Base-by-base conservation (phyloP, 345 rosid species). In the Fremontodendron californicum region DNA sequence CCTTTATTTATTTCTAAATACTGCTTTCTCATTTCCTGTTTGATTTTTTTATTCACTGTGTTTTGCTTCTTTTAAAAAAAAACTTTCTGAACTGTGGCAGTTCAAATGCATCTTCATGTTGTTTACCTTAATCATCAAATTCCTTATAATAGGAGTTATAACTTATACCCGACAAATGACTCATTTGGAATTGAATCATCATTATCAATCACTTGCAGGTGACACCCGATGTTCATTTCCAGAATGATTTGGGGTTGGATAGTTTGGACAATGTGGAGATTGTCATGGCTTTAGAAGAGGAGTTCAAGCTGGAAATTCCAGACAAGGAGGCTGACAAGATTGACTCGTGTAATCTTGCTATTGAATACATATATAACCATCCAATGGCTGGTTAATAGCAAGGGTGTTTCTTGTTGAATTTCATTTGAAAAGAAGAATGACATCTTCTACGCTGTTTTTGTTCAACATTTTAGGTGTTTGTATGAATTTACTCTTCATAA, bases 201-300 rank as follows among this genome's bases (percentile, higher is more conserved):
- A 39, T 54, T 63, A 55, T 19, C 55, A 19, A 61, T 65, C 48
- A 48, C 76, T n/a, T 84, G 78, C 85, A 93, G 98, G 99, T 95
- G 79, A 92, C 89, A 69, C 87, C 92, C 16, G 88, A 91, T 45
- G 96, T 92, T n/a, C 97, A 93, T 87, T 96, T 96, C 86, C 97
- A 96, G 77, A 96, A 91, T 39, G 98, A 93, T 88, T 57, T 96
- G 58, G 77, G 77, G 6, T 61, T 75, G 64, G 76, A 73, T 73
- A 73, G 76, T 67, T 73, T 73, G 66, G 76, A 73, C 49, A 73
- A 40, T 6, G 76, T 73, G 37, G 82, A 95, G 96, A 3, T 84
- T 92, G 93, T 96, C 45, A 90, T 96, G 99, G 99, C 95, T 37
- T 83, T 96, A 16, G 97, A 96, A 84, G 99, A 93, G 81, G 99